Conservation (phyloP, 2,329 filamentous ascomycete genomes). For the Mycogone perniciosa region DNA sequence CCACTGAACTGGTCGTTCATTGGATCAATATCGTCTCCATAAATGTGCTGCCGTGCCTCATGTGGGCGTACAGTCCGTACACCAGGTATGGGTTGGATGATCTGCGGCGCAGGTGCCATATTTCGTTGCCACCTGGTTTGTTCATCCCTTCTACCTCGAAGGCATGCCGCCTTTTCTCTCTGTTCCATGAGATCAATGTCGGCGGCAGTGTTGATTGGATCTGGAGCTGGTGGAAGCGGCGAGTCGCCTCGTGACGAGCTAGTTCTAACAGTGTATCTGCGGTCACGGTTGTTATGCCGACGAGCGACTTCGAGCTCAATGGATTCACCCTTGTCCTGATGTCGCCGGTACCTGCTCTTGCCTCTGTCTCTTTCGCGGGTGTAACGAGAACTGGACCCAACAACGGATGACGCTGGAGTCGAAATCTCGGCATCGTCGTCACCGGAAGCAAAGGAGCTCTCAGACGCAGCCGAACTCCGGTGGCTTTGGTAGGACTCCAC, state of each 20-base stretch:
- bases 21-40: not conserved
- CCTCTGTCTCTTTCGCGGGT: not conserved
- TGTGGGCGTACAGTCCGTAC: not conserved
- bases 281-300: not conserved
- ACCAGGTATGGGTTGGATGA: not conserved
- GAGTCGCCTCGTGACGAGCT: not conserved
- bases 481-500: not conserved
- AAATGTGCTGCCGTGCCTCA: not conserved
- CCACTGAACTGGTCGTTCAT: not conserved
- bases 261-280: not conserved
- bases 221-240: conserved; percentile 2
- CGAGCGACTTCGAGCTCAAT: not conserved
- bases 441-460: not conserved
- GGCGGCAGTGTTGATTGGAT: not conserved
- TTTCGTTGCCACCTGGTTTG: not conserved
- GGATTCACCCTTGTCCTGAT: not conserved
- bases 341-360: not conserved
- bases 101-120: not conserved
- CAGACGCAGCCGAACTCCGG: not conserved
- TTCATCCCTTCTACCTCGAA: not conserved
- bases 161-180: not conserved
- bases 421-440: not conserved
- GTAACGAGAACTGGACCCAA: not conserved
- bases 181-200: not conserved
- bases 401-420: not conserved